Evolutionary conservation across 1,284 basidiomycete genomes (phyloP), one percentile per base, ranked within the genome.

Genomic region (Gomphus bonarii): DNA sequence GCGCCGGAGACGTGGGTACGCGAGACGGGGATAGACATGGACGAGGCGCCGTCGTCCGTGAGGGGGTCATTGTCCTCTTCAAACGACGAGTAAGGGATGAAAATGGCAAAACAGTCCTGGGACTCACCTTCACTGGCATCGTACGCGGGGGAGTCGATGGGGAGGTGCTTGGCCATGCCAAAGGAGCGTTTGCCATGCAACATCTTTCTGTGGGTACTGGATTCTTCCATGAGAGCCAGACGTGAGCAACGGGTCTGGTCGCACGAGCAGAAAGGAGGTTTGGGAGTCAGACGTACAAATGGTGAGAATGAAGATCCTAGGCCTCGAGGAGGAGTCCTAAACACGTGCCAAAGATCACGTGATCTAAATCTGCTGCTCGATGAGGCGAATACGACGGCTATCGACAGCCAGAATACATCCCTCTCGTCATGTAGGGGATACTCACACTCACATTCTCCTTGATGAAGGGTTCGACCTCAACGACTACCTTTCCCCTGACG

Each of bases 11-110:
- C 62, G 68, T 64, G 62, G 58, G 56, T 62, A 54, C 63, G 68
- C 59, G 69, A 59, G 51, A 67, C 64, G 42, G 60, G 65, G 44
- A 77, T 63, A 14, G 78, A 77, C 55, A 80, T 67, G 53, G 75
- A 70, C 28, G 83, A 81, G 31, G 74, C 77, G 38, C 72, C 81
- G 64, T 87, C 85, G 73, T 88, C 86, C 10, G 85, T 88, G 63
- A 86, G 71, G 8, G 85, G 85, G 67, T 88, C 86, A 67, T 89
- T 89, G 75, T 89, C 86, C 70, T 89, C 86, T 65, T 88, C 16
- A 49, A 25, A 25, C 25, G 25, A 7, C 43, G 25, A 36, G 3
- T 6, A 38, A 14, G 16, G 28, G 56, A 46, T n/a, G 1, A 68
- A 33, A 22, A 9, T 2, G 9, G 40, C 50, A 18, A 53, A 50